Conservation (phyloP, 129 eudicot species). For the Solidago caesia region DNA sequence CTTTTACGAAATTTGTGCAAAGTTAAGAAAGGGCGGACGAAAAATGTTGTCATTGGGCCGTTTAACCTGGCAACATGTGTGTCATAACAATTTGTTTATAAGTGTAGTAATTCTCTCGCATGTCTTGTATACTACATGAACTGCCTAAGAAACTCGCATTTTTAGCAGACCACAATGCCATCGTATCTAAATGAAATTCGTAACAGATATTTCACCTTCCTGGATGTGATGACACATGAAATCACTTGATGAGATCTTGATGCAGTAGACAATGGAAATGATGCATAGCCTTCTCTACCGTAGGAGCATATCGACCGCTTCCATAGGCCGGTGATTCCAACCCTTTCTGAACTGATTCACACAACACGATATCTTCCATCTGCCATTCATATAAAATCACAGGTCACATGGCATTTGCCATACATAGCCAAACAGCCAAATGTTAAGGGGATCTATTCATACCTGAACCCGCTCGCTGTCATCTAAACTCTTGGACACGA, state of each 20-base stretch:
- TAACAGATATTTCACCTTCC: no score
- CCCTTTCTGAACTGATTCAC: constrained; percentile 86
- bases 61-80: no score
- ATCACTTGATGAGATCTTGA: constrained; percentile 38
- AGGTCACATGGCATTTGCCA: not conserved
- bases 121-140: no score
- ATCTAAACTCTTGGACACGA: constrained; percentile 61
- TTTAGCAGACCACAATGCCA: no score
- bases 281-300: constrained; percentile 82
- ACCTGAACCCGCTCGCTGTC: constrained; percentile 86
- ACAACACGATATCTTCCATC: constrained; percentile 70
- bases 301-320: constrained; percentile 70
- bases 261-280: constrained; percentile 78
- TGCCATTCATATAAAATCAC: constrained; percentile 23
- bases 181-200: no score
- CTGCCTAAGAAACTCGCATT: no score
- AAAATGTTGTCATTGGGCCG: no score
- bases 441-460: not conserved
- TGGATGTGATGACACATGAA: not conserved
- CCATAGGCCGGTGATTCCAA: constrained; percentile 79
- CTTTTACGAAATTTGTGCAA: no score
- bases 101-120: no score
- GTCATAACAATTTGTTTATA: no score
- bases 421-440: not conserved
- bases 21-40: no score